A percentile compares a stretch with the other conserved stretches of the same genome.
These are phyloP conservation scores for Kwoniella pini DNA, from an alignment of 768 basidiomycete genomes.

Conservation along the genomic window DNA sequence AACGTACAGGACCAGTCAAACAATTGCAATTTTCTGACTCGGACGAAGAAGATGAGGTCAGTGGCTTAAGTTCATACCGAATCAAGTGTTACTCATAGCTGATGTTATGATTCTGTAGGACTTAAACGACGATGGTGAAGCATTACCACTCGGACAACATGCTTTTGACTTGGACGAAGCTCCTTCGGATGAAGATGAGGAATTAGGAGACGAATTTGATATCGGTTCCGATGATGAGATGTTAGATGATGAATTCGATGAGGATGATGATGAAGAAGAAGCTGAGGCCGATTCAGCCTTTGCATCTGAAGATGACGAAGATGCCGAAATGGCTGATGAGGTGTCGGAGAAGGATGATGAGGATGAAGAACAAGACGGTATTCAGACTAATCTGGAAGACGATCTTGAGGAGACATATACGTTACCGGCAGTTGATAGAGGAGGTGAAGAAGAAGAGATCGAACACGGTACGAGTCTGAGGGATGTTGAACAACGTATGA, in stretches of 20 bases:
- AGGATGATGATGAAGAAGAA: constrained; percentile 33
- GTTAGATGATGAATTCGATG: constrained; percentile 34
- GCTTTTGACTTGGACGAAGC: constrained; percentile 50
- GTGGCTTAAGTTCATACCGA: not conserved
- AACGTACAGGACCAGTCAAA: constrained; percentile 39
- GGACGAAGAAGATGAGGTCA: constrained; percentile 39
- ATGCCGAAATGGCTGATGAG: constrained; percentile 40
- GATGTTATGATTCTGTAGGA: not conserved
- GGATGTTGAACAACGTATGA: constrained; percentile 54
- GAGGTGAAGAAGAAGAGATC: constrained; percentile 48
- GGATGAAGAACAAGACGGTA: constrained; percentile 43
- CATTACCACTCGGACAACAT: constrained; percentile 36
- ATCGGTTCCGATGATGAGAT: constrained; percentile 31
- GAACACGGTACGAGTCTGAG: constrained; percentile 52
- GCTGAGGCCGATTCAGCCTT: constrained; percentile 46
- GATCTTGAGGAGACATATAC: constrained; percentile 50
- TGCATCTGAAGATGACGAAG: constrained; percentile 48
- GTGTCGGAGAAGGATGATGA: constrained; percentile 25
- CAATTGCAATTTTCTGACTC: constrained; percentile 48
- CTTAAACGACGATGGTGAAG: constrained; percentile 38
- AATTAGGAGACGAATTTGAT: constrained; percentile 39
- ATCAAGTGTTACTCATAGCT: not conserved
- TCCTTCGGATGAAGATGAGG: constrained; percentile 38
- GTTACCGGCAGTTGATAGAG: constrained; percentile 50
- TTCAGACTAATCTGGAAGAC: constrained; percentile 52